phyloP scores from a whole-genome alignment of 495 filamentous ascomycete species.

The Lasiosphaeris hirsuta region DNA sequence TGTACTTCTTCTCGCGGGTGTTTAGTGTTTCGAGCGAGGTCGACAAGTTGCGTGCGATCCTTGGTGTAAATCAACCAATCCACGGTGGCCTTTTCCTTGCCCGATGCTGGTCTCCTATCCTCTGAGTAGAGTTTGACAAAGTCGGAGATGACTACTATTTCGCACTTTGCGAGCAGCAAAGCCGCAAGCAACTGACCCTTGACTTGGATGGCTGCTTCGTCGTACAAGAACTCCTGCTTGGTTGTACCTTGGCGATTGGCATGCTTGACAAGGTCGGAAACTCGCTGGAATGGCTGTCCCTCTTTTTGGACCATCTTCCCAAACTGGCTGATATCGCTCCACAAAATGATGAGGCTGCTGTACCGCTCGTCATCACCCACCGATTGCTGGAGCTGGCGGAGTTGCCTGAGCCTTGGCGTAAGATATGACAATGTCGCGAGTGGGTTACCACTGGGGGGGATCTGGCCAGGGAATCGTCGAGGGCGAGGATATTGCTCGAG shows the following conservation, averaged over 20 bases:
- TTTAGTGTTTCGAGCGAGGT: conserved; percentile 17
- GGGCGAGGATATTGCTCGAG: too few species aligned
- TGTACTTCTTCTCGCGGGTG: conserved; percentile 32
- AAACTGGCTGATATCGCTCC: conserved; percentile 43
- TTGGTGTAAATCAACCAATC: conserved; percentile 38
- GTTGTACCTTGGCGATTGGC: conserved; percentile 40
- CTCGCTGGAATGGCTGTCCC: conserved; percentile 60
- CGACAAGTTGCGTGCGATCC: conserved; percentile 32
- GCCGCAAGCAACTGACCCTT: conserved; percentile 47
- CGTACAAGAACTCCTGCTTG: conserved; percentile 37
- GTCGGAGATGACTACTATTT: conserved; percentile 55
- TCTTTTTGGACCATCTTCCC: conserved; percentile 41
- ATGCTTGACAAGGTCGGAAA: conserved; percentile 51
- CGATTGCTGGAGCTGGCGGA: conserved; percentile 5
- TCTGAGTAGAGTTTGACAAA: conserved; percentile 43
- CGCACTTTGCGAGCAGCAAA: conserved; percentile 52
- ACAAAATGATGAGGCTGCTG: conserved; percentile 35
- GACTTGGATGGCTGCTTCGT: conserved; percentile 45
- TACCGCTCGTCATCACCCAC: conserved; percentile 37
- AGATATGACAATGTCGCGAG: too few species aligned
- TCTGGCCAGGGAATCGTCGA: too few species aligned
- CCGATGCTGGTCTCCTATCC: conserved; percentile 25
- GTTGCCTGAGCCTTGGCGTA: conserved; percentile 5
- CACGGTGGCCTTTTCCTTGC: too few species aligned
- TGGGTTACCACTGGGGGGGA: too few species aligned